Evolutionary conservation across 2,329 filamentous ascomycete genomes (phyloP).

Genomic region (Didymella arachidicola): DNA sequence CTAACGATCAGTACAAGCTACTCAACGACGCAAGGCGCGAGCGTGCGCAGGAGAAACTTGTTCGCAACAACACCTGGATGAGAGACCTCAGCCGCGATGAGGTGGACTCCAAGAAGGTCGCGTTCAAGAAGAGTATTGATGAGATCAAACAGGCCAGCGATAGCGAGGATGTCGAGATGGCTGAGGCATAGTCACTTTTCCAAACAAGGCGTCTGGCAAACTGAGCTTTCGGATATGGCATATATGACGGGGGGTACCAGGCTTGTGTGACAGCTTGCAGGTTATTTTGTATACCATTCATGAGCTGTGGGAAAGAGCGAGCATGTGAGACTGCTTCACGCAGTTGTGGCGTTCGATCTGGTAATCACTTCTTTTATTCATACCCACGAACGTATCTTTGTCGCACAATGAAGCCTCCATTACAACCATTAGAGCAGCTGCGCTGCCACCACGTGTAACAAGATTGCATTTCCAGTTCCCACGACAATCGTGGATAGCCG

Average conservation of each 20-base stretch:
- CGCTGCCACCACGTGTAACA: not conserved
- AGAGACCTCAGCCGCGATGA: conserved; percentile 56
- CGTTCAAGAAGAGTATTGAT: conserved; percentile 44
- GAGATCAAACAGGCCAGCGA: conserved; percentile 29
- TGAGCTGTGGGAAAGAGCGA: conserved; percentile 11
- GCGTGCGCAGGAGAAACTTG: conserved; percentile 52
- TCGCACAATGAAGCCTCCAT: not conserved
- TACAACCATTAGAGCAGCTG: not conserved
- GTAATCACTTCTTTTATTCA: conserved; percentile 10
- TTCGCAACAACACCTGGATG: conserved; percentile 58
- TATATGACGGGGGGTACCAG: conserved; percentile 6
- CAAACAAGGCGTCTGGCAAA: conserved; percentile 11
- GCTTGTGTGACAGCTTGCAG: conserved; percentile 6
- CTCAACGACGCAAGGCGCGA: conserved; percentile 44
- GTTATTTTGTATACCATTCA: conserved; percentile 15
- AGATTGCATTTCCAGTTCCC: not conserved
- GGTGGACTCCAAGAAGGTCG: conserved; percentile 54
- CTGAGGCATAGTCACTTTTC: conserved; percentile 26
- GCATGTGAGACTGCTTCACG: conserved; percentile 16
- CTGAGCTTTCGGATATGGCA: conserved; percentile 4
- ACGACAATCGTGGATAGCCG: not conserved
- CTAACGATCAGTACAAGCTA: conserved; percentile 43
- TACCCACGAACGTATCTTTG: conserved; percentile 2
- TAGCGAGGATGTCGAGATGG: conserved; percentile 47
- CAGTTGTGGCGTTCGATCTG: conserved; percentile 16